Evolutionary conservation across 2,329 filamentous ascomycete genomes (phyloP).

Genomic region (Trichoderma brevicompactum): DNA sequence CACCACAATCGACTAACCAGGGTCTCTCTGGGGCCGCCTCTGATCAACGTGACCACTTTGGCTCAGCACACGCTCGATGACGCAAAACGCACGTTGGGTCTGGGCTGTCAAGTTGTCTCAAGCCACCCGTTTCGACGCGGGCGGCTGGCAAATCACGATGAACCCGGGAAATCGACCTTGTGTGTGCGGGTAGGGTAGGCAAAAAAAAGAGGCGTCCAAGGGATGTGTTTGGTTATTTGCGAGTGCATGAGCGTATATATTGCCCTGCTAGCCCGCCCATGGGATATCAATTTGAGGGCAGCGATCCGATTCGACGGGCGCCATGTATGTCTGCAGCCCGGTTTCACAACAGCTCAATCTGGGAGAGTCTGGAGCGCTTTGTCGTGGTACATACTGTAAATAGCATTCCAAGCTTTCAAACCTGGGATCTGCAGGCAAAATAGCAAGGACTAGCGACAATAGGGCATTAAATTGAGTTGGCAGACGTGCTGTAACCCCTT

Average conservation of each 20-base stretch:
- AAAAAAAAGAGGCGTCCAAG: neutral
- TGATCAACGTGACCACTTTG: conserved; percentile 20
- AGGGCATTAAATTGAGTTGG: neutral
- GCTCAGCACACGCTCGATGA: neutral
- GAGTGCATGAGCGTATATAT: neutral
- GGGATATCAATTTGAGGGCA: neutral
- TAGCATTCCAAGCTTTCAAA: too few species aligned
- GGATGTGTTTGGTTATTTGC: neutral
- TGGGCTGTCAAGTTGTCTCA: too few species aligned
- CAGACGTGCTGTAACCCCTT: neutral
- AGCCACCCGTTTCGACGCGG: neutral
- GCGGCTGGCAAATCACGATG: neutral
- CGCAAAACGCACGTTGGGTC: neutral
- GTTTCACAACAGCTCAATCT: conserved; percentile 6
- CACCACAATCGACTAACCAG: conserved; percentile 7
- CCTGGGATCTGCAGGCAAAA: too few species aligned
- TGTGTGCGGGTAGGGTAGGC: neutral
- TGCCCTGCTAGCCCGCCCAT: neutral
- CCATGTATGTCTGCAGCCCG: neutral
- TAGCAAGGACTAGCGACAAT: neutral
- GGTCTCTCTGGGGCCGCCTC: conserved; percentile 3
- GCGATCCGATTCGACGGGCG: conserved; percentile 17
- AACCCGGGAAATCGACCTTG: neutral
- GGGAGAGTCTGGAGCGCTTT: neutral
- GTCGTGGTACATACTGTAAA: neutral